A percentile compares a stretch with the other conserved stretches of the same genome.
phyloP scores from a whole-genome alignment of 306 rosid species.

The Alnus glutinosa region DNA sequence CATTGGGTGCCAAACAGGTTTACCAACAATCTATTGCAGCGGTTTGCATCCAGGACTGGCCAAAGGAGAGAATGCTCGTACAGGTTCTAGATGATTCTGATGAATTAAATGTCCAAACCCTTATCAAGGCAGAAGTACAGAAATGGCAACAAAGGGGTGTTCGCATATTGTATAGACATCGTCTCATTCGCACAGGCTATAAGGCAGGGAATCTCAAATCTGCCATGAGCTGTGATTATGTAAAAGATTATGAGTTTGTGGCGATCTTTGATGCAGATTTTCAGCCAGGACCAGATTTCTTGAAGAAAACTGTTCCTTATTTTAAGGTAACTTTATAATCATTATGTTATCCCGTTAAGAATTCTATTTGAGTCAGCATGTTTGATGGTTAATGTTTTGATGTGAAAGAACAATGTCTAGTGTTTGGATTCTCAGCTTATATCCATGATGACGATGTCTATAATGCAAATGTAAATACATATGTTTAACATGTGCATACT shows the following conservation, averaged over 20 bases:
- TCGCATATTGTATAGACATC: conserved; percentile 80
- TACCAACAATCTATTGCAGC: conserved; percentile 98
- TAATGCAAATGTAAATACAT: neutral
- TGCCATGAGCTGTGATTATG: conserved; percentile 95
- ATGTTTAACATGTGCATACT: neutral
- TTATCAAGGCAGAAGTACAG: conserved; percentile 94
- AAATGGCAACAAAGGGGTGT: conserved; percentile 97
- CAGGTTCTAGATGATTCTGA: conserved; percentile 98
- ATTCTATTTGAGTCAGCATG: conserved; percentile 12
- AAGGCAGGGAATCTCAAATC: conserved; percentile 99
- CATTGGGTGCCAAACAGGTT: conserved; percentile 53
- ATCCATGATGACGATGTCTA: neutral
- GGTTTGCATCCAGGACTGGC: conserved; percentile 93
- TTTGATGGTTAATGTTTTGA: conserved; percentile 12
- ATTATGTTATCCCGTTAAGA: neutral
- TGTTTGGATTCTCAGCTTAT: conserved; percentile 1
- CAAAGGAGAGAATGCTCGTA: conserved; percentile 87
- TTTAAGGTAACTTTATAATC: conserved; percentile 68
- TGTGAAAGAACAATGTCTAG: neutral
- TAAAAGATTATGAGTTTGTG: conserved; percentile 90
- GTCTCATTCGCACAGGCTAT: conserved; percentile 90
- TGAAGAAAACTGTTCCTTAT: conserved; percentile 88
- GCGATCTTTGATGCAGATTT: conserved; percentile 98
- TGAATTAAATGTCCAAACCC: conserved; percentile 74
- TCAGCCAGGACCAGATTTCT: conserved; percentile 94